Percentiles rank a stretch among this genome's conserved stretches.
Evolutionary conservation across 2,329 filamentous ascomycete species (phyloP).

Genomic region (Hypoxylon sp.): DNA sequence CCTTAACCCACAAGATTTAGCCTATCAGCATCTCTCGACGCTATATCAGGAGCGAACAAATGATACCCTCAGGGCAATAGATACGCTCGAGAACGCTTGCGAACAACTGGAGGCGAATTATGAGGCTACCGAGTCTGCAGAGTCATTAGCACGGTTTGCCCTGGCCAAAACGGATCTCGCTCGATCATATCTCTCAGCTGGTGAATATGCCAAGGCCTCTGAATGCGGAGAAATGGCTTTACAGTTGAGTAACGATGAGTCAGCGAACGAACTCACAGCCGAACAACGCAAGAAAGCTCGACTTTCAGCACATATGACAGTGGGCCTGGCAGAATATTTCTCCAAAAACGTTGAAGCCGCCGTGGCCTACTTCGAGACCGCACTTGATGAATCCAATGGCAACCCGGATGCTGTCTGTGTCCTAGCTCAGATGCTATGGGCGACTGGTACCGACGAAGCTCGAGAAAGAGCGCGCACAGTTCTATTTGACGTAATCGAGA

Average conservation of each 20-base stretch:
- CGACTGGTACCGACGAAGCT: slow-evolving; percentile 81
- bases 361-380: slow-evolving; percentile 82
- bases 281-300: slow-evolving; percentile 78
- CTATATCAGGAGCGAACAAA: slow-evolving; percentile 85
- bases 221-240: slow-evolving; percentile 86
- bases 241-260: slow-evolving; percentile 80
- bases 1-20: slow-evolving; percentile 77
- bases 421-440: slow-evolving; percentile 93
- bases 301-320: slow-evolving; percentile 86
- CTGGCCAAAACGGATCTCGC: slow-evolving; percentile 89
- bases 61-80: slow-evolving; percentile 74
- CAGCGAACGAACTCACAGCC: slow-evolving; percentile 73
- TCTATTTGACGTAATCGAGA: slow-evolving; percentile 84
- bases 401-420: slow-evolving; percentile 89
- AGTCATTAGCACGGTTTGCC: slow-evolving; percentile 81
- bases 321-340: slow-evolving; percentile 86
- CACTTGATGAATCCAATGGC: slow-evolving; percentile 79
- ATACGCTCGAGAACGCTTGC: slow-evolving; percentile 75
- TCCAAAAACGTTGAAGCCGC: slow-evolving; percentile 74
- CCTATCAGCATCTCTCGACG: slow-evolving; percentile 81
- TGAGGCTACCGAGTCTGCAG: slow-evolving; percentile 82
- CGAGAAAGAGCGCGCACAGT: slow-evolving; percentile 81
- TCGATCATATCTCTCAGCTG: slow-evolving; percentile 80
- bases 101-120: slow-evolving; percentile 81
- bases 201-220: slow-evolving; percentile 75